phyloP scores from a whole-genome alignment of 176 grass and related monocot species.

The Carex cristatella region DNA sequence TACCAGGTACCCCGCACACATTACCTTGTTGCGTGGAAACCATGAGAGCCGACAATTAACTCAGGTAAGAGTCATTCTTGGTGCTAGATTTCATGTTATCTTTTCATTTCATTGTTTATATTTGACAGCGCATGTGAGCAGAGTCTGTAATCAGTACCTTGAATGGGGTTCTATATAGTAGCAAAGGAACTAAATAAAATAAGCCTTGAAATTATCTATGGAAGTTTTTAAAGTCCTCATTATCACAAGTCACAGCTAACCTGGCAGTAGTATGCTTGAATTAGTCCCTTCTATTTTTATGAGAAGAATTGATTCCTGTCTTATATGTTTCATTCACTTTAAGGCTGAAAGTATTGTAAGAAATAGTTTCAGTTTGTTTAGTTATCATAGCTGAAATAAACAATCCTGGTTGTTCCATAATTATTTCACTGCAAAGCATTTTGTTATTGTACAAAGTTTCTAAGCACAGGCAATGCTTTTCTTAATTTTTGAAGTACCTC shows the following conservation, averaged over 20 bases:
- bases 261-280: background rate
- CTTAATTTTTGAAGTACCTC: background rate
- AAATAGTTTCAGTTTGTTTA: background rate
- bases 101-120: background rate
- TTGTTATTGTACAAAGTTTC: background rate
- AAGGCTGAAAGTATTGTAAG: background rate
- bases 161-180: background rate
- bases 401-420: background rate
- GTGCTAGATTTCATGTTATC: background rate
- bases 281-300: background rate
- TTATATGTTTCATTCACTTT: background rate
- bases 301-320: background rate
- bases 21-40: slow-evolving; percentile 96
- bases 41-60: slow-evolving; percentile 98
- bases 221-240: background rate
- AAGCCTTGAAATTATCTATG: background rate
- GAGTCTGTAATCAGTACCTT: background rate
- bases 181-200: background rate
- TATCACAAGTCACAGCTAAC: background rate
- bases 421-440: background rate
- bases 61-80: slow-evolving; percentile 48
- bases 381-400: background rate
- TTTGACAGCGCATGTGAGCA: background rate
- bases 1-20: slow-evolving; percentile 91
- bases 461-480: background rate